Base-by-base conservation (phyloP, 148 eudicot genomes). In the Chenopodium berlandieri region DNA sequence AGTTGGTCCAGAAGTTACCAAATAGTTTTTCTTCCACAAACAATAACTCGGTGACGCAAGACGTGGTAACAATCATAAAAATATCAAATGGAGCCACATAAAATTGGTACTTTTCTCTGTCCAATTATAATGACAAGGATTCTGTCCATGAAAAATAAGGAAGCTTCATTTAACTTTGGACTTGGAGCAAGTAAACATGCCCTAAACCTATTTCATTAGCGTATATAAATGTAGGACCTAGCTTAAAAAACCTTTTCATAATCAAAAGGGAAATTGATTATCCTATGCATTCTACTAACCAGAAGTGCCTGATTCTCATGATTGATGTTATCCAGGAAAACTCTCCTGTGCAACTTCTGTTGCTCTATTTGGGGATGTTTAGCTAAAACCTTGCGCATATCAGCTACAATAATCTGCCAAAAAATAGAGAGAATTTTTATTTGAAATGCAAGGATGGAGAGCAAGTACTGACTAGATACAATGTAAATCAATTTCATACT, bases 341-440 rank as follows among this genome's bases (percentile, higher is more conserved):
- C 91, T 91, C 98, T 92, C 85, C 98, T 90, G 75, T 95, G 98
- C 90, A 95, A 88, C 87, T 83, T 93, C 86, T 93, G 91, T 82
- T 95, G 98, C 87, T 95, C 98, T 37, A 95, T 94, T 81, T 93
- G 94, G 78, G 94, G 95, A 88, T 93, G 92, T 86, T 95, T 95
- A 20, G 97, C 89, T 89, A 95, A 87, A 44, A 95, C 94, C 86
- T 95, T 95, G 65, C 98, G 94, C 98, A 95, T 95, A 83, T 95
- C 98, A 78, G 98, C 97, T 73, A 95, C 97, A 78, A 95, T 93
- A 84, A 65, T 91, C 98, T 95, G 92, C 86, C 85, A 37, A 69
- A 60, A 37, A 32, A n/a, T 47, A 60, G 50, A 56, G 62, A 56
- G 5, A 56, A 14, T 1, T 75, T 74, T 58, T 44, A 48, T 6